A percentile compares a stretch with the other conserved stretches of the same genome.
These are phyloP conservation scores for Auriscalpium microsporum DNA, from an alignment of 768 basidiomycete genomes.

Conservation along the genomic window DNA sequence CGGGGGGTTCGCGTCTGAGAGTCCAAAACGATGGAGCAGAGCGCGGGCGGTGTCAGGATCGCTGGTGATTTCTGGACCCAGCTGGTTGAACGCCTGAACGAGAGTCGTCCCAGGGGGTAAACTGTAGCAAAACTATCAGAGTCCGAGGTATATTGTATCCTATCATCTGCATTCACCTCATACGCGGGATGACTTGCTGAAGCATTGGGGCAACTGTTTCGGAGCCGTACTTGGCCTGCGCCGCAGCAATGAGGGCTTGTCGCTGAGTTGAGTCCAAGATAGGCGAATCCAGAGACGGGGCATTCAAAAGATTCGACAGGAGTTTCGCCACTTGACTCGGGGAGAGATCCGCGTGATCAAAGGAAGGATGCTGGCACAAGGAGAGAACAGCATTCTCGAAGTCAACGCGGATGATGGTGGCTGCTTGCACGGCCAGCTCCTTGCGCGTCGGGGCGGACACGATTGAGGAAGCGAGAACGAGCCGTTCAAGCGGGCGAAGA, in stretches of 20 bases:
- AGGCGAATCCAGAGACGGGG: slow-evolving; percentile 59
- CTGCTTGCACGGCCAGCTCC: slow-evolving; percentile 53
- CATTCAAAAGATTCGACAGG: slow-evolving; percentile 71
- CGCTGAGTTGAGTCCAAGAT: slow-evolving; percentile 66
- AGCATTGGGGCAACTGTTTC: slow-evolving; percentile 70
- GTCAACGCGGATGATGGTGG: slow-evolving; percentile 60
- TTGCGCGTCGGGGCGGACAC: slow-evolving; percentile 53
- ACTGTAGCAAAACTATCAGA: slow-evolving; percentile 30
- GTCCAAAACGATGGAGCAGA: slow-evolving; percentile 65
- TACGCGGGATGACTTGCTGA: slow-evolving; percentile 60
- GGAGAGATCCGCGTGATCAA: slow-evolving; percentile 73
- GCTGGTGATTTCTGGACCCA: slow-evolving; percentile 72
- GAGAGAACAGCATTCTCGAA: slow-evolving; percentile 74
- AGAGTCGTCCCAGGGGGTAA: slow-evolving; percentile 59
- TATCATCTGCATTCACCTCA: slow-evolving; percentile 44
- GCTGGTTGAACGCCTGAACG: slow-evolving; percentile 66
- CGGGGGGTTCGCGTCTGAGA: slow-evolving; percentile 64
- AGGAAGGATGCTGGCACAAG: slow-evolving; percentile 71
- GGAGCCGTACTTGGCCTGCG: slow-evolving; percentile 72
- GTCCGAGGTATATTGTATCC: slow-evolving; percentile 5
- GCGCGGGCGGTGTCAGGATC: slow-evolving; percentile 65
- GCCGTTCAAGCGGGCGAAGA: slow-evolving; percentile 68
- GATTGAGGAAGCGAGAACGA: slow-evolving; percentile 71
- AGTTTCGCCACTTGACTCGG: slow-evolving; percentile 71
- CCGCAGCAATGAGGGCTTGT: slow-evolving; percentile 64